Conservation (phyloP, 192 early-diverging fungal species). For the Dissophora ornata region DNA sequence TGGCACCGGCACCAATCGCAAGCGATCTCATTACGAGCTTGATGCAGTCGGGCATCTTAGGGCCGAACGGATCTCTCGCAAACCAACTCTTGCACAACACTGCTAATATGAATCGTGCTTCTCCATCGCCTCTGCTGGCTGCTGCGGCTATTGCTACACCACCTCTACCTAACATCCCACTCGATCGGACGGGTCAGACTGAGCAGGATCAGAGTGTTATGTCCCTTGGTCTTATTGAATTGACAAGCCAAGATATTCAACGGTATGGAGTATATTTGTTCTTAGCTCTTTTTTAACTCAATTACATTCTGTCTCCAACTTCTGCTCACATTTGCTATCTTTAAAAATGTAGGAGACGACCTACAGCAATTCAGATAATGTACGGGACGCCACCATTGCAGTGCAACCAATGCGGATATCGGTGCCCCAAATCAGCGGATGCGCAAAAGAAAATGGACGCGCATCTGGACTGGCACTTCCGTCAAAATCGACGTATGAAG, state of each 20-base stretch:
- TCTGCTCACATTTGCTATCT: too few relatives aligned
- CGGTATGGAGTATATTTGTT: conserved; percentile 17
- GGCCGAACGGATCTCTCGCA: conserved; percentile 29
- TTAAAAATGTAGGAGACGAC: conserved; percentile 50
- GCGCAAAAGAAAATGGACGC: conserved; percentile 80
- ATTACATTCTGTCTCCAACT: too few relatives aligned
- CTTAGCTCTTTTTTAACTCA: conserved; percentile 16
- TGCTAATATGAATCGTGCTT: conserved; percentile 14
- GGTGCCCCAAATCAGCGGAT: conserved; percentile 73
- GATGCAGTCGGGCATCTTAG: conserved; percentile 44
- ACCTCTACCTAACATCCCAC: background rate
- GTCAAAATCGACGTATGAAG: conserved; percentile 89
- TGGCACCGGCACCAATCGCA: conserved; percentile 4
- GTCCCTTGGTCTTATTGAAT: conserved; percentile 54
- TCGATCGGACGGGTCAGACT: conserved; percentile 16
- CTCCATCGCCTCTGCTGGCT: conserved; percentile 25
- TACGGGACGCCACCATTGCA: conserved; percentile 82
- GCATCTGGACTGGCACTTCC: conserved; percentile 97
- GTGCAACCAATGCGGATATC: conserved; percentile 94
- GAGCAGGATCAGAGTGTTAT: conserved; percentile 41
- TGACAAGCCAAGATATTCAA: conserved; percentile 65
- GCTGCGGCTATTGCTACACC: conserved; percentile 12
- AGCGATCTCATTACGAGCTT: conserved; percentile 43
- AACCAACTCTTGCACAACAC: conserved; percentile 36
- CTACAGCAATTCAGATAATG: conserved; percentile 71